A percentile compares a stretch with the other conserved stretches of the same genome.
Conservation (phyloP, 2,329 filamentous ascomycete genomes). For the Tolypocladium tropicale region DNA sequence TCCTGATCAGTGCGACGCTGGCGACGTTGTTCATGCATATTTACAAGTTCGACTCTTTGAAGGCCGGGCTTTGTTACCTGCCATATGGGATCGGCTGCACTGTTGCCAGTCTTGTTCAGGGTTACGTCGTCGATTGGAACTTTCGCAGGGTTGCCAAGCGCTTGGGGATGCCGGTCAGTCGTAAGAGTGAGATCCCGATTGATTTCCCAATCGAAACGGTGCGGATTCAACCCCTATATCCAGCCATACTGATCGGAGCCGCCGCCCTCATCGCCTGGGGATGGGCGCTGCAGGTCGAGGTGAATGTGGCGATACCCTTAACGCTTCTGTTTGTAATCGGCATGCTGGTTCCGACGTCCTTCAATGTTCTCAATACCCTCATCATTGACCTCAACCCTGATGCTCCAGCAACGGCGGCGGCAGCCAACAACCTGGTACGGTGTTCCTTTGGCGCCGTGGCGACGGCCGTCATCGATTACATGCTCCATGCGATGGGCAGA, state of each 20-base stretch:
- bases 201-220: slow-evolving; percentile 46
- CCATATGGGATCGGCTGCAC: slow-evolving; percentile 42
- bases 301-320: slow-evolving; percentile 42
- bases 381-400: slow-evolving; percentile 54
- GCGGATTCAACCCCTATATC: slow-evolving; percentile 42
- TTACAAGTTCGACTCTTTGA: slow-evolving; percentile 39
- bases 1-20: slow-evolving; percentile 41
- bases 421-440: slow-evolving; percentile 53
- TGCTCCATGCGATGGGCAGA: slow-evolving; percentile 45
- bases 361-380: slow-evolving; percentile 52
- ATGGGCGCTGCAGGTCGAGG: slow-evolving; percentile 43
- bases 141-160: slow-evolving; percentile 56
- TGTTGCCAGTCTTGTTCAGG: slow-evolving; percentile 39
- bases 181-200: slow-evolving; percentile 39
- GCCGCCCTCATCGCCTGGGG: slow-evolving; percentile 44
- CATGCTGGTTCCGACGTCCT: slow-evolving; percentile 48
- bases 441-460: slow-evolving; percentile 50
- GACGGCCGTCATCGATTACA: slow-evolving; percentile 48
- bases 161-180: slow-evolving; percentile 50
- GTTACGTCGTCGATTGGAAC: slow-evolving; percentile 54
- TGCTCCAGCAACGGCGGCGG: slow-evolving; percentile 50
- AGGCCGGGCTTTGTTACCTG: slow-evolving; percentile 44
- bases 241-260: slow-evolving; percentile 43
- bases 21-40: slow-evolving; percentile 40
- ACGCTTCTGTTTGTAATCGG: slow-evolving; percentile 48